Evolutionary conservation across 1,139 yeast species (phyloP).

Genomic region (Yamadazyma kanchanaburiensis): DNA sequence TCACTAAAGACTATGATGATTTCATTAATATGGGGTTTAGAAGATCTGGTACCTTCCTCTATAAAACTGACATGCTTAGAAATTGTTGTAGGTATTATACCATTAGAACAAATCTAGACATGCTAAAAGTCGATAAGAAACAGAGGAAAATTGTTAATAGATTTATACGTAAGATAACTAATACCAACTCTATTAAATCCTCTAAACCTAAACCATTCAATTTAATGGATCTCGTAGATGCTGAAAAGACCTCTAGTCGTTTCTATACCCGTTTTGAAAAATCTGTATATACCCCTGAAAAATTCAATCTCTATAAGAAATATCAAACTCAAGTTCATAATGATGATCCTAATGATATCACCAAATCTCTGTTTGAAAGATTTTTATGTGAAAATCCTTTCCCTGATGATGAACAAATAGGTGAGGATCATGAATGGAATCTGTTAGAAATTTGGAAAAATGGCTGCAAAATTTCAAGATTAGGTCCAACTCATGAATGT

Average conservation of each 20-base stretch:
- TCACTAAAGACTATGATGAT: conserved; percentile 54
- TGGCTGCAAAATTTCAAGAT: conserved; percentile 9
- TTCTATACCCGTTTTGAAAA: conserved; percentile 55
- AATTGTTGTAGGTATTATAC: conserved; percentile 85
- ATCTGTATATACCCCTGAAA: conserved; percentile 53
- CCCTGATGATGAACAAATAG: conserved; percentile 21
- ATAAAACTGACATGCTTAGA: conserved; percentile 68
- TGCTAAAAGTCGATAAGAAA: conserved; percentile 56
- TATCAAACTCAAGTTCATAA: conserved; percentile 72
- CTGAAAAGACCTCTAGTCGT: conserved; percentile 22
- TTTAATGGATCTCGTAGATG: conserved; percentile 17
- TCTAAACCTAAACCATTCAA: conserved; percentile 11
- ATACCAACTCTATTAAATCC: conserved; percentile 7
- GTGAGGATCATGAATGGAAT: conserved; percentile 25
- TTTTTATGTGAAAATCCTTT: conserved; percentile 76
- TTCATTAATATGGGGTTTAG: conserved; percentile 73
- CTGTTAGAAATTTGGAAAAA: conserved; percentile 27
- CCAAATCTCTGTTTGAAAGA: conserved; percentile 47
- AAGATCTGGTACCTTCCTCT: conserved; percentile 71
- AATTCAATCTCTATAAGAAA: conserved; percentile 60
- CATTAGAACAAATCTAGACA: conserved; percentile 55
- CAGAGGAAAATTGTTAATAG: conserved; percentile 64
- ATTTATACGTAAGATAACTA: conserved; percentile 45
- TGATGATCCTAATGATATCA: conserved; percentile 50
- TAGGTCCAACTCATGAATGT: conserved; percentile 69